phyloP scores from a whole-genome alignment of 1,139 yeast genomes.

The Nakaseomyces kungkrabaensis region DNA sequence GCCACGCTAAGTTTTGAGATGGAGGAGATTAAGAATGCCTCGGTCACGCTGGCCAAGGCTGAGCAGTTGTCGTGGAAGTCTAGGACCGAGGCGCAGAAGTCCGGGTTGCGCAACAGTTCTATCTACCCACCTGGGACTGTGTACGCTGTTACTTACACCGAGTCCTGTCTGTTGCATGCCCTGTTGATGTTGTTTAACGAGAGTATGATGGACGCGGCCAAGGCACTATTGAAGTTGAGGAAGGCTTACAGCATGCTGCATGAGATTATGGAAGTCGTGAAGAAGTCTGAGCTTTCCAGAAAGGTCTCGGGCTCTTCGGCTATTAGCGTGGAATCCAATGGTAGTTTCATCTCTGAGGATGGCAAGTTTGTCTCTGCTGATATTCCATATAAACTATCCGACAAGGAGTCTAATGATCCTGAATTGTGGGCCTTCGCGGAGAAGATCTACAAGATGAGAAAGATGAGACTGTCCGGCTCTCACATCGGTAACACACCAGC shows the following conservation, averaged over 20 bases:
- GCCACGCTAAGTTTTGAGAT: slow-evolving; percentile 91
- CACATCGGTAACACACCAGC: slow-evolving; percentile 45
- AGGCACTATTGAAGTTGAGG: slow-evolving; percentile 74
- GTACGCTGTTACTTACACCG: slow-evolving; percentile 83
- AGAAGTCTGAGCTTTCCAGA: slow-evolving; percentile 5
- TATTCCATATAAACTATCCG: slow-evolving; percentile 34
- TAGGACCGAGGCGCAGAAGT: slow-evolving; percentile 48
- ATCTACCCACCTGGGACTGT: slow-evolving; percentile 91
- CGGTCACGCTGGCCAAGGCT: slow-evolving; percentile 61
- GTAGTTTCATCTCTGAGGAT: slow-evolving; percentile 18
- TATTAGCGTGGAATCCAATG: slow-evolving; percentile 4
- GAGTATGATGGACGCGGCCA: slow-evolving; percentile 69
- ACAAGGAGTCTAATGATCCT: slow-evolving; percentile 38
- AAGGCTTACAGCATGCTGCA: slow-evolving; percentile 83
- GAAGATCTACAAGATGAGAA: slow-evolving; percentile 51
- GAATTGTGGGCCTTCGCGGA: slow-evolving; percentile 47
- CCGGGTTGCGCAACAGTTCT: slow-evolving; percentile 50
- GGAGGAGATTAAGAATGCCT: slow-evolving; percentile 72
- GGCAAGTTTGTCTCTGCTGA: slow-evolving; percentile 31
- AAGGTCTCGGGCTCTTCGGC: slow-evolving; percentile 18
- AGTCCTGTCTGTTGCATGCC: slow-evolving; percentile 77
- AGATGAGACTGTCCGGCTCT: slow-evolving; percentile 52
- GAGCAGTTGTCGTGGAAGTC: slow-evolving; percentile 61
- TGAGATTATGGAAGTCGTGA: slow-evolving; percentile 47
- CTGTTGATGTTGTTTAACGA: slow-evolving; percentile 55